Evolutionary conservation across 2,329 filamentous ascomycete genomes (phyloP).

Genomic region (Aotearoamyces nothofagi): DNA sequence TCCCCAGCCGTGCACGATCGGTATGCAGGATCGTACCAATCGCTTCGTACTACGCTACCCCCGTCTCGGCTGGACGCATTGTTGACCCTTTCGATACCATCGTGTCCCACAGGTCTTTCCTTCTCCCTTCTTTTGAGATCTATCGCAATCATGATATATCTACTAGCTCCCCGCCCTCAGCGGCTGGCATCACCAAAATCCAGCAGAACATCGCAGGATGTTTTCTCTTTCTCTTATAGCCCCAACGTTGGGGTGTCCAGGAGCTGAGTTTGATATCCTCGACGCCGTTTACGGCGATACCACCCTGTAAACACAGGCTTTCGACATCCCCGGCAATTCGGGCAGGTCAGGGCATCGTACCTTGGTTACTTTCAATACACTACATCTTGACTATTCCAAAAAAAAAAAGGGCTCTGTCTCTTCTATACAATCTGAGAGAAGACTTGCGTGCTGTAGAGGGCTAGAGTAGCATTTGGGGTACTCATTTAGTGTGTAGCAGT

Average conservation of each 20-base stretch:
- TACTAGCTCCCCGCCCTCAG: neutral
- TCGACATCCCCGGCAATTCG: too few relatives aligned
- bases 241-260: conserved; percentile 4
- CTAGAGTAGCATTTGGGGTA: neutral
- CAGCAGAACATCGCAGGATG: conserved; percentile 4
- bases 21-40: too few relatives aligned
- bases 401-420: neutral
- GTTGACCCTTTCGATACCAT: neutral
- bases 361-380: neutral
- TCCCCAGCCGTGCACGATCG: too few relatives aligned
- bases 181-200: conserved; percentile 1
- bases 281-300: too few relatives aligned
- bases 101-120: neutral
- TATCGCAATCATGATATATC: neutral
- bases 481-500: too few relatives aligned
- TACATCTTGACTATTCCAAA: neutral
- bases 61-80: too few relatives aligned
- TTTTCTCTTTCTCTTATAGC: conserved; percentile 3
- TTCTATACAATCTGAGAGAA: neutral
- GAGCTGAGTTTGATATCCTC: conserved; percentile 4
- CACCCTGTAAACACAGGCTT: too few relatives aligned
- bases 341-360: too few relatives aligned
- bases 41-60: too few relatives aligned
- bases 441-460: neutral
- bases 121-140: neutral